Base-by-base conservation (phyloP, 768 basidiomycete genomes). In the Auriscalpium microsporum region DNA sequence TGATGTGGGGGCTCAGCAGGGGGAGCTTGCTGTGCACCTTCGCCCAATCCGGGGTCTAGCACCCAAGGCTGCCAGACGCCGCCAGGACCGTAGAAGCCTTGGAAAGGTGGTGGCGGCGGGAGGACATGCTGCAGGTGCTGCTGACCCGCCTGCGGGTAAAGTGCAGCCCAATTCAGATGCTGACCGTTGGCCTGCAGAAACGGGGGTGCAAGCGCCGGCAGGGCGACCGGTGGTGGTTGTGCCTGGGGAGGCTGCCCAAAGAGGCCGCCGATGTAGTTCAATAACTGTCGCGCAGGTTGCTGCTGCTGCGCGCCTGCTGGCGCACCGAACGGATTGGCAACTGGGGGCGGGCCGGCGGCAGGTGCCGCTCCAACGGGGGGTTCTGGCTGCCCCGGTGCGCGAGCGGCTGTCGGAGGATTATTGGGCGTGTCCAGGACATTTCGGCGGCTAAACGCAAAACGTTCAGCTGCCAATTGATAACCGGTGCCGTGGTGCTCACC, bases 401-500 rank as follows among this genome's bases (percentile, higher is more conserved):
- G 58, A 33, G 44, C 37, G 34, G 49, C n/a, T 23, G 59, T 48
- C 14, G 56, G 34, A 7, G 59, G 42, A 34, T 46, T 42, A 7
- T 28, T 28, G 2, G 28, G 28, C 5, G 55, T 38, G 21, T 61
- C 58, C 23, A 60, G 50, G 37, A 61, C 58, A 40, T 53, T 53
- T 33, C 61, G 58, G 45, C 58, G 58, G 38, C 61, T 62, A 60
- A n/a, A 57, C 54, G 17, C 52, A 53, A 45, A 37, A 54, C 16
- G 44, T 40, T n/a, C 37, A 63, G 56, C 52, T 55, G 38, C 21
- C 36, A 28, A 38, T 8, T 10, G 28, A 21, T 48, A 45, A 16
- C 47, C 52, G 36, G 42, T 21, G 48, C 50, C 37, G 44, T 45
- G 17, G 56, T 55, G 19, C 86, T 70, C 50, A 95, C 95, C 95